A percentile compares a stretch with the other conserved stretches of the same genome.
These are phyloP conservation scores for Halophytophthora polymorphica DNA, from an alignment of 352 stramenopile genomes.

Conservation along the genomic window DNA sequence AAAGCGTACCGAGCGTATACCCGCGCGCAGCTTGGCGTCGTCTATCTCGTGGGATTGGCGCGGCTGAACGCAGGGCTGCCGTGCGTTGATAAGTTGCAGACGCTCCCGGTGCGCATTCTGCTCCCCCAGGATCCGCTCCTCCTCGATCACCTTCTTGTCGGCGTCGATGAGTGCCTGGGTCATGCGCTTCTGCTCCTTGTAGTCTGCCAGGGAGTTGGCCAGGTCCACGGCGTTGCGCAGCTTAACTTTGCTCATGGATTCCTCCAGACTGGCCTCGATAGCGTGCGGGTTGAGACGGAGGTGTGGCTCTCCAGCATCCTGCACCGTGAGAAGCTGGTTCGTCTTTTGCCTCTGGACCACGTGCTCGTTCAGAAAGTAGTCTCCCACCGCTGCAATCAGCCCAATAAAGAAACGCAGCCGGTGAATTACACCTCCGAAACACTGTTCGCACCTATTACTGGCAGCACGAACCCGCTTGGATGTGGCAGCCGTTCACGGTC, in stretches of 20 bases:
- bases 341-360: slow-evolving; percentile 26
- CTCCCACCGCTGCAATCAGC: slow-evolving; percentile 23
- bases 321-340: slow-evolving; percentile 28
- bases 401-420: neutral
- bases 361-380: slow-evolving; percentile 40
- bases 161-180: slow-evolving; percentile 66
- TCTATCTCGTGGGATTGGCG: slow-evolving; percentile 8
- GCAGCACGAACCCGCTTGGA: slow-evolving; percentile 31
- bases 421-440: neutral
- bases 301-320: slow-evolving; percentile 10
- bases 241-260: slow-evolving; percentile 66
- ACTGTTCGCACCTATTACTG: too few species aligned
- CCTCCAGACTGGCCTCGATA: slow-evolving; percentile 40
- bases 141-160: slow-evolving; percentile 62
- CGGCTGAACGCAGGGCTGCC: slow-evolving; percentile 20
- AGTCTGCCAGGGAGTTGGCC: slow-evolving; percentile 40
- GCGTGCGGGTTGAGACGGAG: slow-evolving; percentile 13
- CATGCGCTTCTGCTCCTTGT: slow-evolving; percentile 65
- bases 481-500: slow-evolving; percentile 26
- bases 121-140: slow-evolving; percentile 55
- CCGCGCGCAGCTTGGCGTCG: slow-evolving; percentile 12
- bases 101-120: slow-evolving; percentile 55
- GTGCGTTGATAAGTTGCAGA: slow-evolving; percentile 42
- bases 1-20: slow-evolving; percentile 10
- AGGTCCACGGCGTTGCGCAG: slow-evolving; percentile 70